Evolutionary conservation across 257 asterid genomes (phyloP).

Genomic region (Schizonepeta tenuifolia): DNA sequence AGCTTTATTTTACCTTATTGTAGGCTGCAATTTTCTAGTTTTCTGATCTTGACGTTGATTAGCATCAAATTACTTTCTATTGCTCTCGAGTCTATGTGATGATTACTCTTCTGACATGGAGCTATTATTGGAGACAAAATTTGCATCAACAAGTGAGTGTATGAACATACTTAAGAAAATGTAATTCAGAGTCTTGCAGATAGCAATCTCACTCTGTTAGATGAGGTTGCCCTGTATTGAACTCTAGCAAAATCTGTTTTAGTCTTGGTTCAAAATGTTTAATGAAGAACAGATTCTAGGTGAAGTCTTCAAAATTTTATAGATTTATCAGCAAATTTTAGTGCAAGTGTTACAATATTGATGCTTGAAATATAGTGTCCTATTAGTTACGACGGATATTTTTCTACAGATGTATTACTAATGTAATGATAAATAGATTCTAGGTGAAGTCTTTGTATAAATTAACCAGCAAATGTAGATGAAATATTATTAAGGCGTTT

Average conservation of each 20-base stretch:
- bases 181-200: not conserved
- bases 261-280: not conserved
- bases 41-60: not conserved
- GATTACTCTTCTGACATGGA: conserved; percentile 9
- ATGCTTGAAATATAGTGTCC: conserved; percentile 17
- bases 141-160: not conserved
- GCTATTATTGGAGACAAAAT: not conserved
- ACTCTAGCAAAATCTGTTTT: not conserved
- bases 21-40: not conserved
- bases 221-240: too few species aligned
- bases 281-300: too few species aligned
- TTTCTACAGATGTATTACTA: not conserved
- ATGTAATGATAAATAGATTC: not conserved
- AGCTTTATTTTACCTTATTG: conserved; percentile 15
- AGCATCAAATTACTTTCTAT: not conserved
- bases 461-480: not conserved
- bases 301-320: too few species aligned
- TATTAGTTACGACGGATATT: not conserved
- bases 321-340: too few species aligned
- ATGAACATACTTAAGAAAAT: not conserved
- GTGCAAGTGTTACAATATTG: not conserved
- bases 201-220: not conserved
- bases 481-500: not conserved
- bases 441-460: not conserved
- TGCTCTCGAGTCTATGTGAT: conserved; percentile 4